Evolutionary conservation across 805 yeast species (phyloP).

Genomic region (Zygoascus biomembranicola): DNA sequence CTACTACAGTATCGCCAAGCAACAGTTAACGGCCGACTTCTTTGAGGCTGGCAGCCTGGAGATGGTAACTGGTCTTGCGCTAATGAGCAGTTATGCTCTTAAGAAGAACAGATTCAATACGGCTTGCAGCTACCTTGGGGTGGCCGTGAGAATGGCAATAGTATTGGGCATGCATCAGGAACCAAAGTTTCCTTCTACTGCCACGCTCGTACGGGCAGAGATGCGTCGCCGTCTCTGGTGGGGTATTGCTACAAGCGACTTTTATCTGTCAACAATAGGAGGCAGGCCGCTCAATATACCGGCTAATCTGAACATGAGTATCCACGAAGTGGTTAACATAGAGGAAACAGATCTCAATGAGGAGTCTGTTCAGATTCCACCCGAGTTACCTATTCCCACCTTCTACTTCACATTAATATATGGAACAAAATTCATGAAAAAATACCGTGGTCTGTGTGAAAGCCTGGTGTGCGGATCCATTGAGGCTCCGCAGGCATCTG

Average conservation of each 20-base stretch:
- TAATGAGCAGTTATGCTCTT: neutral
- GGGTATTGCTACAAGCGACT: neutral
- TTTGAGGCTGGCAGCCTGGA: slow-evolving; percentile 54
- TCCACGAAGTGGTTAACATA: neutral
- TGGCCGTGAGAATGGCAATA: neutral
- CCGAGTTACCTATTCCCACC: neutral
- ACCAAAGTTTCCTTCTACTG: neutral
- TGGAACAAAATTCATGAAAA: neutral
- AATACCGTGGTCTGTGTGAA: neutral
- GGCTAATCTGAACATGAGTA: neutral
- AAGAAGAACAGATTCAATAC: neutral
- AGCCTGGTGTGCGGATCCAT: neutral
- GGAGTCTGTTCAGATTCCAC: neutral
- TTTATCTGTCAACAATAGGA: neutral
- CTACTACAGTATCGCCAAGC: slow-evolving; percentile 48
- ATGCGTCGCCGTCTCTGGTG: neutral
- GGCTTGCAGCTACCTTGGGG: neutral
- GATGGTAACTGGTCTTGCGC: neutral
- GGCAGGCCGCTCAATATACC: neutral
- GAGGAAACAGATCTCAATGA: neutral
- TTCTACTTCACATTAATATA: neutral
- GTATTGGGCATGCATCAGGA: neutral
- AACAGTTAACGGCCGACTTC: slow-evolving; percentile 36
- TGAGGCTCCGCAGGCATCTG: neutral
- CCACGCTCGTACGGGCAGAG: neutral